A percentile compares a stretch with the other conserved stretches of the same genome.
Evolutionary conservation across 495 filamentous ascomycete species (phyloP).

Genomic region (Aspergillus baeticus): DNA sequence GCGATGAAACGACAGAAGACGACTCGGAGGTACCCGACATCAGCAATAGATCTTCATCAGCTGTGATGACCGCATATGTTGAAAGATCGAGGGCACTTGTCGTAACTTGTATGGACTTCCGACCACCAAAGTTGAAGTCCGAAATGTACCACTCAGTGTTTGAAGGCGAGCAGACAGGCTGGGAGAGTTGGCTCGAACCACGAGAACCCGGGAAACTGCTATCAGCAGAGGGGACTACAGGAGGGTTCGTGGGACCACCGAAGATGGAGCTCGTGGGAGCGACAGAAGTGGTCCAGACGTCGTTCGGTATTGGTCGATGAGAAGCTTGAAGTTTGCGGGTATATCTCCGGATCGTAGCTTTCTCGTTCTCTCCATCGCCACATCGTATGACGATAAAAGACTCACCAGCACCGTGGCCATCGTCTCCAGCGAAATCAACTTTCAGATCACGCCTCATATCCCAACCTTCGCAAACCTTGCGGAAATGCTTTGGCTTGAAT

Average conservation of each 20-base stretch:
- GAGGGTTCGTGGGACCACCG: conserved; percentile 26
- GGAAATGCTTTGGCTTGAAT: conserved; percentile 76
- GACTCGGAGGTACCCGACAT: conserved; percentile 52
- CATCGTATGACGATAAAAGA: conserved; percentile 70
- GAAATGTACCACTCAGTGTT: conserved; percentile 60
- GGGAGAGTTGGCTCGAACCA: conserved; percentile 24
- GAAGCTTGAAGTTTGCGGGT: conserved; percentile 26
- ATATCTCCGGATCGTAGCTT: conserved; percentile 51
- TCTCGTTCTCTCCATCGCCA: conserved; percentile 57
- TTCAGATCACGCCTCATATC: conserved; percentile 85
- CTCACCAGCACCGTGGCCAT: conserved; percentile 71
- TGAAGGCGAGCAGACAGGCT: conserved; percentile 16
- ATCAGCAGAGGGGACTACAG: conserved; percentile 6
- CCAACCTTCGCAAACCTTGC: conserved; percentile 79
- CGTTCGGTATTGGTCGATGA: conserved; percentile 12
- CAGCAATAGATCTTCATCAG: conserved; percentile 73
- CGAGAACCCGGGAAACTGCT: conserved; percentile 30
- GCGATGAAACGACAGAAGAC: conserved; percentile 60
- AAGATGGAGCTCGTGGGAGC: conserved; percentile 32
- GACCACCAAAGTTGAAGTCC: conserved; percentile 52
- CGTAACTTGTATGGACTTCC: conserved; percentile 60
- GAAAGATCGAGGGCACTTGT: conserved; percentile 75
- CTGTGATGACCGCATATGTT: conserved; percentile 63
- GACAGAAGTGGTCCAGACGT: not conserved
- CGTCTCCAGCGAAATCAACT: conserved; percentile 85